A percentile compares a stretch with the other conserved stretches of the same genome.
phyloP scores from a whole-genome alignment of 2,329 filamentous ascomycete genomes.

The Lasiodiplodia theobromae region DNA sequence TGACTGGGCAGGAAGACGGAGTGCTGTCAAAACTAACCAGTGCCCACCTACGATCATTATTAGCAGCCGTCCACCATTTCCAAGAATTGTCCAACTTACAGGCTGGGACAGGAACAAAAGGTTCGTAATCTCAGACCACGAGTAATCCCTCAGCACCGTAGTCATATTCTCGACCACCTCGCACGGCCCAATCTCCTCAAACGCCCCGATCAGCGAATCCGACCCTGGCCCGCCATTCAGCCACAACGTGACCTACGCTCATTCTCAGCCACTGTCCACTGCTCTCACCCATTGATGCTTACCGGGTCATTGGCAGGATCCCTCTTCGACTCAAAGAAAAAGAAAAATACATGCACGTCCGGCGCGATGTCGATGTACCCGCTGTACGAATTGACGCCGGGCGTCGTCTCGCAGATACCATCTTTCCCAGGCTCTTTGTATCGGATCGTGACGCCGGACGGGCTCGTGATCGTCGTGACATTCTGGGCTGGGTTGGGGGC shows the following conservation, averaged over 20 bases:
- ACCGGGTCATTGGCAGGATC: slow-evolving; percentile 58
- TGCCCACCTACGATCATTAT: not conserved
- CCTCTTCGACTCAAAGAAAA: slow-evolving; percentile 57
- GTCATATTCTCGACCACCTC: slow-evolving; percentile 50
- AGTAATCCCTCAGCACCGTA: slow-evolving; percentile 46
- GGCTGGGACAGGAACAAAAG: slow-evolving; percentile 50
- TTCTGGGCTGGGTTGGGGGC: slow-evolving; percentile 41
- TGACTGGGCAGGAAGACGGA: slow-evolving; percentile 39
- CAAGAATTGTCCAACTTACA: not conserved
- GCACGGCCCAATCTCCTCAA: slow-evolving; percentile 52
- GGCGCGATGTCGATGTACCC: slow-evolving; percentile 49
- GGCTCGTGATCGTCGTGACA: slow-evolving; percentile 51
- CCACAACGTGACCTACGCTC: not conserved
- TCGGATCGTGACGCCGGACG: slow-evolving; percentile 50
- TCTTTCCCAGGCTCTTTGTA: slow-evolving; percentile 55
- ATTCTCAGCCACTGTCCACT: not conserved
- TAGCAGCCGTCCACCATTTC: too few species aligned
- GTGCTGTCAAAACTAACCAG: not conserved
- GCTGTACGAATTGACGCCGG: slow-evolving; percentile 47
- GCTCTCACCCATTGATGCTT: slow-evolving; percentile 46
- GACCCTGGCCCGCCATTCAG: slow-evolving; percentile 12
- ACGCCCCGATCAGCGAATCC: slow-evolving; percentile 5
- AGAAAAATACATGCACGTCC: slow-evolving; percentile 51
- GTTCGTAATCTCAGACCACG: slow-evolving; percentile 48
- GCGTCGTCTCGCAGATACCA: slow-evolving; percentile 53